Evolutionary conservation across 148 eudicot genomes (phyloP).

Genomic region (Chenopodium berlandieri): DNA sequence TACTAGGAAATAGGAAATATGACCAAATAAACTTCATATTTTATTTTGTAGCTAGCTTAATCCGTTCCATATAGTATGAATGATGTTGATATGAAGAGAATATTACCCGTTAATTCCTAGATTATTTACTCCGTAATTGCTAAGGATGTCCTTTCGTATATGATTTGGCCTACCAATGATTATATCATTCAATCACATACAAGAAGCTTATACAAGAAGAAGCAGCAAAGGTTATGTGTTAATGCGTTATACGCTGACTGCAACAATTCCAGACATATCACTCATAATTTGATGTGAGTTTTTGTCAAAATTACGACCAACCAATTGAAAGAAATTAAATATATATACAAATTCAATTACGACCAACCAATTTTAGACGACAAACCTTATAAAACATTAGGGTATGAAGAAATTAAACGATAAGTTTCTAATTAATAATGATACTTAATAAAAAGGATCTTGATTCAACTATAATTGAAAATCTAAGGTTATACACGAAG

Average conservation of each 20-base stretch:
- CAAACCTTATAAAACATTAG: too few species aligned
- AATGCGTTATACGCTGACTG: not conserved
- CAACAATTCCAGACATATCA: not conserved
- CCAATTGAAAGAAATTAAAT: too few species aligned
- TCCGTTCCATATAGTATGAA: too few species aligned
- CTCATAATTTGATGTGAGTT: not conserved
- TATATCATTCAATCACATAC: slow-evolving; percentile 7
- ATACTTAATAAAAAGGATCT: not conserved
- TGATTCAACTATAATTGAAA: not conserved
- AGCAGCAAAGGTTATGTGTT: not conserved
- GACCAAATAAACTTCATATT: too few species aligned
- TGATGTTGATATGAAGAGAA: slow-evolving; percentile 6
- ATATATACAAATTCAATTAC: not conserved
- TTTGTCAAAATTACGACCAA: not conserved
- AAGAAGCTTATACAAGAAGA: not conserved
- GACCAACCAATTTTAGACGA: not conserved
- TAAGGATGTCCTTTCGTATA: slow-evolving; percentile 16
- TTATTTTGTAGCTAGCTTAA: too few species aligned
- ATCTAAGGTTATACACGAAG: not conserved
- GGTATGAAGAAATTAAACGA: not conserved
- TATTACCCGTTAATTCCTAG: not conserved
- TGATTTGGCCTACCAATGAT: slow-evolving; percentile 17
- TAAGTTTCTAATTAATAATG: too few species aligned
- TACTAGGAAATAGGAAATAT: too few species aligned
- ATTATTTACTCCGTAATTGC: not conserved